A percentile compares a stretch with the other conserved stretches of the same genome.
These are phyloP conservation scores for Hexamita inflata DNA, from an alignment of 208 protist genomes.

Conservation along the genomic window DNA sequence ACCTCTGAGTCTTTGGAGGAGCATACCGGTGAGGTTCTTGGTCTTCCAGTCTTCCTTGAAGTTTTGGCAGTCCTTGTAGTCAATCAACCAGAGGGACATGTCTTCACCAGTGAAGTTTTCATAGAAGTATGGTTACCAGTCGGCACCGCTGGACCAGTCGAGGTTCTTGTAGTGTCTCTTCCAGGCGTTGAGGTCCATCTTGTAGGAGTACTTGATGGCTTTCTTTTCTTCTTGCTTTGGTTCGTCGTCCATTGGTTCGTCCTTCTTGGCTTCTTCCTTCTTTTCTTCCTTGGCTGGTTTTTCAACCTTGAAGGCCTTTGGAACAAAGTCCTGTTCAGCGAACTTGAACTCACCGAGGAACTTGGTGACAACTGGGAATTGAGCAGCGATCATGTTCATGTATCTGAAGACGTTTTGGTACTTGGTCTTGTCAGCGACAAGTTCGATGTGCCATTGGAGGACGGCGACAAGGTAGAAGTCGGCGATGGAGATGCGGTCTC, in stretches of 20 bases:
- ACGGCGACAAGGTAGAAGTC: not conserved
- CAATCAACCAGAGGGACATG: not conserved
- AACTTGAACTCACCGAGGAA: not conserved
- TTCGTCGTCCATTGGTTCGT: not conserved
- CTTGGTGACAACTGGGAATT: not conserved
- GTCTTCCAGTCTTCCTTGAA: conserved; percentile 22
- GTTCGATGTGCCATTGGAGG: not conserved
- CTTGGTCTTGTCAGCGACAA: not conserved
- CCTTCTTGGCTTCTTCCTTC: not conserved
- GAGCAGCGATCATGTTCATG: not conserved
- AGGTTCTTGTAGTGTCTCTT: conserved; percentile 28
- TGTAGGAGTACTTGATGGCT: not conserved
- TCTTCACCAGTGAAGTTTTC: not conserved
- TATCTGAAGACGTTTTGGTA: not conserved
- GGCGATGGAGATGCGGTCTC: not conserved
- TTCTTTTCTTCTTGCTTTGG: not conserved
- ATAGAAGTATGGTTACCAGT: not conserved
- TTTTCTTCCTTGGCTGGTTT: not conserved
- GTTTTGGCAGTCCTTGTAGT: not conserved
- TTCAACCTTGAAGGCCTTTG: not conserved
- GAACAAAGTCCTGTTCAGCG: not conserved
- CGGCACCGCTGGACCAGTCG: not conserved
- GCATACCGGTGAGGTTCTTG: conserved; percentile 10
- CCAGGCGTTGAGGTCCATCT: conserved; percentile 11
- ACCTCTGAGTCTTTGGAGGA: conserved; percentile 15